These are phyloP conservation scores for Penicillium chermesinum DNA, from an alignment of 495 filamentous ascomycete species.

Conservation along the genomic window DNA sequence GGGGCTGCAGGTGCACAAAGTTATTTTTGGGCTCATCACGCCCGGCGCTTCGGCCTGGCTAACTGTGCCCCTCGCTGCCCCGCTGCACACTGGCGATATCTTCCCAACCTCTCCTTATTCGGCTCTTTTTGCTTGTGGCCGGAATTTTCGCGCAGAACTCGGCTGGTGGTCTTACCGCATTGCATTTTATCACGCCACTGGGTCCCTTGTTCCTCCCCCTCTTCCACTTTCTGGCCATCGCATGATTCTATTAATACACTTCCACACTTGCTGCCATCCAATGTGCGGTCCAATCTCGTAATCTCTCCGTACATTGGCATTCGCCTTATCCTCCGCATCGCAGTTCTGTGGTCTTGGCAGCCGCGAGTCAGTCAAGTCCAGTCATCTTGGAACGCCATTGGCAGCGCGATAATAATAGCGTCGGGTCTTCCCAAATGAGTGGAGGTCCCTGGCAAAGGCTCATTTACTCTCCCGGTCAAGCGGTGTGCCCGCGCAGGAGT, in stretches of 20 bases:
- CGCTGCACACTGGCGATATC: not conserved
- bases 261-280: not conserved
- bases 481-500: not conserved
- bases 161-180: not conserved
- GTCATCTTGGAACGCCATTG: not conserved
- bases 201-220: not conserved
- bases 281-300: too few species aligned
- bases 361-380: not conserved
- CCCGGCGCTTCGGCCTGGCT: slow-evolving; percentile 17
- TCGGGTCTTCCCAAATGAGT: not conserved
- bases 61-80: slow-evolving; percentile 6
- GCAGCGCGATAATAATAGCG: not conserved
- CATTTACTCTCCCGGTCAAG: not conserved
- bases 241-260: not conserved
- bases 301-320: not conserved
- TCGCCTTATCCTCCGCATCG: not conserved
- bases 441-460: not conserved
- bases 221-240: not conserved
- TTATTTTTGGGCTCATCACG: slow-evolving; percentile 28
- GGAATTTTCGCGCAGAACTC: not conserved
- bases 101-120: slow-evolving; percentile 9
- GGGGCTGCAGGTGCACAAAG: slow-evolving; percentile 25
- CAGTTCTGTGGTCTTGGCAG: not conserved
- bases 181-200: not conserved
- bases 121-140: not conserved